Base-by-base conservation (phyloP, 176 grass and related monocot genomes). In the Rhynchospora tenuis region DNA sequence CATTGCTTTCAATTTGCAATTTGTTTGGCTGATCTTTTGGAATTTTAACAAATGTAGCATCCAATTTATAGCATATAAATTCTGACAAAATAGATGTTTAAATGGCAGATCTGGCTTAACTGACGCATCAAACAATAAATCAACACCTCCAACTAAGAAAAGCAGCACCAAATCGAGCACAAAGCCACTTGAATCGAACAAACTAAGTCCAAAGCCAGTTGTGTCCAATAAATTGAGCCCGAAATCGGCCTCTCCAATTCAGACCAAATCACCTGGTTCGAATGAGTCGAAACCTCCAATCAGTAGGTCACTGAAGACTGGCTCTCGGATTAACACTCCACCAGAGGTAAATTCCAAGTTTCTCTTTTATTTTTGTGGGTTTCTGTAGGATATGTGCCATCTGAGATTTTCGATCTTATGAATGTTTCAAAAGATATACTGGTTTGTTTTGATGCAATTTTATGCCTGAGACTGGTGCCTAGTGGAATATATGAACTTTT, bases 141-240 rank as follows among this genome's bases (percentile, higher is more conserved):
- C 68, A 84, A 88, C 92, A 73, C 89, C 93, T 65, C 90, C 90
- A 81, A 88, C 83, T 10, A 84, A 87, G 52, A 94, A 89, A 84
- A 78, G 66, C 12, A 68, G 44, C 61, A 27, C 83, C 64, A 83
- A 60, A 65, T 56, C 85, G 12, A 81, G 88, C 63, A 94, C 73
- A 31, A 77, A 90, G 79, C 83, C 86, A 17, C 83, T 81, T 1
- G 87, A 15, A 5, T 50, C 80, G 2, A 82, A 62, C 26, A 82
- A 82, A 66, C 61, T 28, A 28, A 82, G 74, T 52, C 65, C 84
- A 16, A 91, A 80, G 86, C 42, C 73, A 9, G 63, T 62, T 16
- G 73, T 24, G 17, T 23, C 73, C 84, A 50, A 84, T 71, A 52
- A 89, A 89, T 19, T 61, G 72, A 83, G 73, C 84, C 82, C 86